phyloP scores from a whole-genome alignment of 2,329 filamentous ascomycete species.

The Graphiopsis chlorocephala region DNA sequence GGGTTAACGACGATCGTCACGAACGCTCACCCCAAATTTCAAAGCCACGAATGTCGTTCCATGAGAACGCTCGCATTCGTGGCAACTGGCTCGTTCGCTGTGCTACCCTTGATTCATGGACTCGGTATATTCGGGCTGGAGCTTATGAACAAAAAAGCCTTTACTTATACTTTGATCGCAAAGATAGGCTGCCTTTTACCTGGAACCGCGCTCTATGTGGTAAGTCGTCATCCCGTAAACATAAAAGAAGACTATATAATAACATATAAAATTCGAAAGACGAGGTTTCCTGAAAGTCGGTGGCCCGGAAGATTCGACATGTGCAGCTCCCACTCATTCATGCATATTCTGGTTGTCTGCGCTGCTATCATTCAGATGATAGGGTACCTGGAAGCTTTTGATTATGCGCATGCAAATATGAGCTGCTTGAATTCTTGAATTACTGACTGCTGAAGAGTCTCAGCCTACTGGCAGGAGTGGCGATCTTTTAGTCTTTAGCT shows the following conservation, averaged over 20 bases:
- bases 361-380: neutral
- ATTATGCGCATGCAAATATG: neutral
- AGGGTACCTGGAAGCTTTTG: neutral
- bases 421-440: neutral
- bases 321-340: neutral
- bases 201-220: neutral
- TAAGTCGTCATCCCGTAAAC: neutral
- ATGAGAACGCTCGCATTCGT: conserved; percentile 27
- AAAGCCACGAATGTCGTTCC: conserved; percentile 27
- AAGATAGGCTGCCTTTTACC: neutral
- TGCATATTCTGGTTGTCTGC: neutral
- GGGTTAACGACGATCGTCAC: neutral
- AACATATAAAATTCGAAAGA: neutral
- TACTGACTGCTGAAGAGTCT: no score
- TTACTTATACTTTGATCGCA: neutral
- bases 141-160: conserved; percentile 24
- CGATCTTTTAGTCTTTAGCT: no score
- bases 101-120: conserved; percentile 28
- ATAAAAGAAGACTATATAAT: no score
- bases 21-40: conserved; percentile 21
- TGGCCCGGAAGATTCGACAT: neutral
- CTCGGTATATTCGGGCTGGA: conserved; percentile 29
- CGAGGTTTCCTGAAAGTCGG: neutral
- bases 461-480: no score
- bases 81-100: conserved; percentile 5